Percentiles rank a stretch among this genome's conserved stretches.
Evolutionary conservation across 208 protist species (phyloP).

Genomic region (Blechomonas ayalai): DNA sequence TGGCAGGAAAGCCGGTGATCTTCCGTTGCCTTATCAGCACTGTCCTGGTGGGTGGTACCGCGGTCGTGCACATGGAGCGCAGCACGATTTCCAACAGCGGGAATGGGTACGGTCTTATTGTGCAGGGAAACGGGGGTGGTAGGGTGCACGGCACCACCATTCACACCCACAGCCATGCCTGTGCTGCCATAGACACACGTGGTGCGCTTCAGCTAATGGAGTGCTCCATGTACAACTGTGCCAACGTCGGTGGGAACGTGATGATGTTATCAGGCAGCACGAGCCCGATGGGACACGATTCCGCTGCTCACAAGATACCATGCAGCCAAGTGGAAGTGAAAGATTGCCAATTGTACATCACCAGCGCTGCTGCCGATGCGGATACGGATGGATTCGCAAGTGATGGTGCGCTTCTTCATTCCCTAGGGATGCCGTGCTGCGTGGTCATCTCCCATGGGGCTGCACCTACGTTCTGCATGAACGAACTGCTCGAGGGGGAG

Average conservation of each 20-base stretch:
- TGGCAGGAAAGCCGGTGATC: conserved; percentile 46
- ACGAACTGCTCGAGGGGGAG: conserved; percentile 64
- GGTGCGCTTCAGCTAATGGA: conserved; percentile 48
- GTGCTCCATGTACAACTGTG: conserved; percentile 51
- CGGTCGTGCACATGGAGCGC: conserved; percentile 28
- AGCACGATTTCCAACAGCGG: conserved; percentile 66
- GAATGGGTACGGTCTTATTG: conserved; percentile 58
- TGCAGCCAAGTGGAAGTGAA: conserved; percentile 52
- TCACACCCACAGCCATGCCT: conserved; percentile 40
- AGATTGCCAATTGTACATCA: conserved; percentile 60
- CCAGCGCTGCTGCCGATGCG: conserved; percentile 7
- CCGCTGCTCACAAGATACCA: conserved; percentile 11
- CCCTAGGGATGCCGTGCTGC: conserved; percentile 31
- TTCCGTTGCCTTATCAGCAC: conserved; percentile 62
- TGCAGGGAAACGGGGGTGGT: conserved; percentile 56
- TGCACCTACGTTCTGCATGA: conserved; percentile 46
- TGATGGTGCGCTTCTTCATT: background rate
- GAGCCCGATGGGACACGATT: conserved; percentile 17
- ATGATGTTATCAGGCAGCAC: conserved; percentile 32
- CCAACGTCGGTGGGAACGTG: conserved; percentile 34
- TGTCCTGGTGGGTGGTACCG: conserved; percentile 50
- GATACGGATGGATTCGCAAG: conserved; percentile 13
- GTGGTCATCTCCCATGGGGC: conserved; percentile 63
- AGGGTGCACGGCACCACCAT: conserved; percentile 41
- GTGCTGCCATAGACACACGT: conserved; percentile 68